Base-by-base conservation (phyloP, 2,329 filamentous ascomycete species). In the Cryphonectria naterciae region DNA sequence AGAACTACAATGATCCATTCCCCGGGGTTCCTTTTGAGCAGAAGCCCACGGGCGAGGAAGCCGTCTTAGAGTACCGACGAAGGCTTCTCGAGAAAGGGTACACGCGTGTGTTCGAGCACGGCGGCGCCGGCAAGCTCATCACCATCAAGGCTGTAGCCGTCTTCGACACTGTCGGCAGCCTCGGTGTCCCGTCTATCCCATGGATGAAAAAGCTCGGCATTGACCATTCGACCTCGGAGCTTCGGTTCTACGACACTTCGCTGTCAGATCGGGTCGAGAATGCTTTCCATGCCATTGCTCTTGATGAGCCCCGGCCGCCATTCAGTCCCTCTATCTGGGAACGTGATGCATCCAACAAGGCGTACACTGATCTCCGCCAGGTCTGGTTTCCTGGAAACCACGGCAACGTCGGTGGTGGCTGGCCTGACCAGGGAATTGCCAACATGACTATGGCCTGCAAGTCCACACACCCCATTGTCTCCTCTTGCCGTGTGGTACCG, bases 381-480 rank as follows among this genome's bases (percentile, higher is more conserved):
- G 84, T 86, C 17, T 91, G 89, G 89, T 94, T 94, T 75, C 89
- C 92, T 0, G 92, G 92, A 8, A 88, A 87, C 65, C 92, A 94
- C 77, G 88, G 85, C 15, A 92, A 93, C 75, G 88, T 92, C 63
- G 91, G 91, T 5, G 91, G 91, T 43, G 91, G 91, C 2, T 92
- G 87, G 87, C 77, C 80, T 6, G 85, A 87, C 64, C 82, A 86
- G 72, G 84, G 83, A 22, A 74, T 81, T 17, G 77, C 79, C 66
- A 76, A 81, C 70, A 79, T 79, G 70, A 76, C 80, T 10, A 76
- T 81, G 71, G 79, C 80, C 13, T 81, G 79, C 79, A 52, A 73
- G 78, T 77, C 22, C 15, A 32, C 54, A 35, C 54, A 32, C 11
- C 39, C 19, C 65, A 11, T 19, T 39, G 32, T 22, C 17, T 39